Evolutionary conservation across 1,284 basidiomycete species (phyloP).

Genomic region (Leccinum pachyderme): DNA sequence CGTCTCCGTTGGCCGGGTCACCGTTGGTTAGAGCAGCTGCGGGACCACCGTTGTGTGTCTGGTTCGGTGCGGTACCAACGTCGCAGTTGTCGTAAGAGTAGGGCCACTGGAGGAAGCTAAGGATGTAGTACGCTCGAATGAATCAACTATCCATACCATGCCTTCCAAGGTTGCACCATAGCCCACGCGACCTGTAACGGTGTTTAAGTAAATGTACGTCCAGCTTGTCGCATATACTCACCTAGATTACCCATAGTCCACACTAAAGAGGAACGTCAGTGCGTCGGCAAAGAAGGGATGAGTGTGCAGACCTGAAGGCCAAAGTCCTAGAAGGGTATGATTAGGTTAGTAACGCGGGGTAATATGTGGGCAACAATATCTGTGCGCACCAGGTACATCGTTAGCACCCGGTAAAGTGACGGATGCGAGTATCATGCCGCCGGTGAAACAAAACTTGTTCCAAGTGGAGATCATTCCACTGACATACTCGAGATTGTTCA

Average conservation of each 20-base stretch:
- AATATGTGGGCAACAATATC: constrained; percentile 47
- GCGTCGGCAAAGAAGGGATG: neutral
- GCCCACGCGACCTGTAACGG: constrained; percentile 45
- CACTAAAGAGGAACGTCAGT: constrained; percentile 32
- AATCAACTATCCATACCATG: constrained; percentile 34
- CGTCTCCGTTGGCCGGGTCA: constrained; percentile 34
- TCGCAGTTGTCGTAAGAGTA: constrained; percentile 55
- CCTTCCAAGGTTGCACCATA: constrained; percentile 66
- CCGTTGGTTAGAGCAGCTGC: constrained; percentile 41
- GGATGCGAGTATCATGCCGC: constrained; percentile 69
- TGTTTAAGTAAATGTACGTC: neutral
- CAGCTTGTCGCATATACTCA: constrained; percentile 2
- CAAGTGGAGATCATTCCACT: constrained; percentile 72
- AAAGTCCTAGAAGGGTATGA: constrained; percentile 22
- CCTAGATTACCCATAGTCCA: constrained; percentile 71
- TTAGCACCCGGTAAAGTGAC: constrained; percentile 83
- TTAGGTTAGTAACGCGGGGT: neutral
- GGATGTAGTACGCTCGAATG: neutral
- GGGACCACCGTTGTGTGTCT: constrained; percentile 41
- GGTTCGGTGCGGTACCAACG: constrained; percentile 57
- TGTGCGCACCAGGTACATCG: constrained; percentile 43
- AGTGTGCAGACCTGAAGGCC: constrained; percentile 33
- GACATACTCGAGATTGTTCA: constrained; percentile 74
- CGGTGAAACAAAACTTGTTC: constrained; percentile 96
- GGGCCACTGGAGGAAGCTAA: constrained; percentile 37